Conservation (phyloP, 169 alveolate species). For the Besnoitia besnoiti region DNA sequence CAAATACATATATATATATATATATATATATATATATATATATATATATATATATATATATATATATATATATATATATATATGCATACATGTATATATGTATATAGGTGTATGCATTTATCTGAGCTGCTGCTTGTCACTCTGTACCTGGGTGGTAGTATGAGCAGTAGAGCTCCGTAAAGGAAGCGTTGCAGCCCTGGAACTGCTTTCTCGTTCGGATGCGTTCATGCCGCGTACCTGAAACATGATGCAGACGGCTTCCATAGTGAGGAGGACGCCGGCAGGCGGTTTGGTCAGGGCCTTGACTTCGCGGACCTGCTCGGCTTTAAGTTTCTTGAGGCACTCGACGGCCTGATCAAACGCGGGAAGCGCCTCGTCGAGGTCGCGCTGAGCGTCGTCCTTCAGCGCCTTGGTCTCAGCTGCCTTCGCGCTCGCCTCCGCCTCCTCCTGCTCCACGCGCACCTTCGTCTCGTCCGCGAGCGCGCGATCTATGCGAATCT, state of each 20-base stretch:
- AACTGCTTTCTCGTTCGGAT: background rate
- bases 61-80: no score
- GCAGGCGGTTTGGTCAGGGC: constrained; percentile 88
- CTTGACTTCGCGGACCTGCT: constrained; percentile 93
- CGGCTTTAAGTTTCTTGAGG: constrained; percentile 87
- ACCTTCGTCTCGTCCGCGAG: constrained; percentile 89
- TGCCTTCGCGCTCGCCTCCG: constrained; percentile 82
- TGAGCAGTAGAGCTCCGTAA: no score
- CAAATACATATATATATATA: no score
- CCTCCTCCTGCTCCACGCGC: constrained; percentile 86
- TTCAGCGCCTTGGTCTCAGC: constrained; percentile 86
- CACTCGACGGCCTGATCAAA: constrained; percentile 91
- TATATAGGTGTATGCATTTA: no score
- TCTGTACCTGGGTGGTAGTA: no score
- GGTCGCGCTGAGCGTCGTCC: constrained; percentile 87
- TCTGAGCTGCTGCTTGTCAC: no score
- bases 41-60: no score
- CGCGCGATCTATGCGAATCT: constrained; percentile 88
- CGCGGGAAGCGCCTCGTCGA: constrained; percentile 94
- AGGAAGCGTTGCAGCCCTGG: no score
- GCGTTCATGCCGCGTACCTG: constrained; percentile 65
- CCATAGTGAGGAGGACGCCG: constrained; percentile 83
- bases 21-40: no score
- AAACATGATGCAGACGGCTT: constrained; percentile 87
- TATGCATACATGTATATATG: no score